Conservation (phyloP, 768 basidiomycete genomes). For the Collybia mongolica region DNA sequence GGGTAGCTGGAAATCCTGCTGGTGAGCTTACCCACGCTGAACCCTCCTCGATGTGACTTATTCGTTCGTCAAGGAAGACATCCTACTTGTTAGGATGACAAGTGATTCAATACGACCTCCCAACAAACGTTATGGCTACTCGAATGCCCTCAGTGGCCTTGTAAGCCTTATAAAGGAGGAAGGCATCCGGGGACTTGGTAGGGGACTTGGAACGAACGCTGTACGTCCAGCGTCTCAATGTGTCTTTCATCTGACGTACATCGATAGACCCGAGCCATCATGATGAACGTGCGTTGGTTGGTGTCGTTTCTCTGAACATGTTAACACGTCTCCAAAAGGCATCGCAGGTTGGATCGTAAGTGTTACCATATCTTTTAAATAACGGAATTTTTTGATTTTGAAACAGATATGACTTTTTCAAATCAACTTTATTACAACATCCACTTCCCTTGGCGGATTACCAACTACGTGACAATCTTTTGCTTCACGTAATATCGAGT, state of each 20-base stretch:
- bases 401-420: conserved; percentile 75
- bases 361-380: conserved; percentile 13
- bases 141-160: conserved; percentile 78
- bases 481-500: conserved; percentile 69
- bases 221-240: conserved; percentile 35
- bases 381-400: background rate
- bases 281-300: conserved; percentile 66
- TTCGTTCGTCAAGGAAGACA: conserved; percentile 40
- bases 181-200: conserved; percentile 62
- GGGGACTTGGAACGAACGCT: conserved; percentile 79
- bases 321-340: conserved; percentile 35
- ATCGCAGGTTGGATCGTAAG: conserved; percentile 85
- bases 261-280: conserved; percentile 53
- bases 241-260: conserved; percentile 8
- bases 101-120: conserved; percentile 77
- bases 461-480: conserved; percentile 62
- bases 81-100: conserved; percentile 83
- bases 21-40: conserved; percentile 32
- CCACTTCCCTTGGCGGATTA: conserved; percentile 56
- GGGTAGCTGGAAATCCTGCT: conserved; percentile 83
- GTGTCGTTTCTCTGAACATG: conserved; percentile 4
- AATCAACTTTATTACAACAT: conserved; percentile 49
- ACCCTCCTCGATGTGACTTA: background rate
- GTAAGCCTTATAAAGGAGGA: conserved; percentile 63
- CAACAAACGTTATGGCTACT: conserved; percentile 74